Evolutionary conservation across 2,329 filamentous ascomycete genomes (phyloP).

Genomic region (Neopestalotiopsis rosae): DNA sequence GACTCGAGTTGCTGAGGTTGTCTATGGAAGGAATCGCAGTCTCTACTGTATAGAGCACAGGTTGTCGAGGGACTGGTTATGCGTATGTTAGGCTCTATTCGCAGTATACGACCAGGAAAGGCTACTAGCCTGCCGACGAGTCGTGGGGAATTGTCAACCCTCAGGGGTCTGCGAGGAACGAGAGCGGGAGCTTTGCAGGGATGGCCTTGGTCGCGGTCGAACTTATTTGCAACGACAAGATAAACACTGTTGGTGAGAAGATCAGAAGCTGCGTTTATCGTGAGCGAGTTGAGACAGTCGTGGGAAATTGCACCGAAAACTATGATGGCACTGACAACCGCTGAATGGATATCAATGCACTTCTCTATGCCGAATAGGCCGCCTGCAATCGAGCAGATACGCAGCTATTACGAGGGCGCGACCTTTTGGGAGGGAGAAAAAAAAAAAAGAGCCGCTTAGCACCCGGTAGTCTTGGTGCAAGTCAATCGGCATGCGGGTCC

Average conservation of each 20-base stretch:
- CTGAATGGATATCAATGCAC: not conserved
- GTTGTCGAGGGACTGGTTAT: not conserved
- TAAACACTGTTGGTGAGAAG: not conserved
- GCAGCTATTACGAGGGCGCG: not conserved
- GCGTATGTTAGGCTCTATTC: too few relatives aligned
- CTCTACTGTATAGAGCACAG: not conserved
- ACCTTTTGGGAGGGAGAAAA: not conserved
- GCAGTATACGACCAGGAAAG: too few relatives aligned
- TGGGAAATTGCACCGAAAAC: not conserved
- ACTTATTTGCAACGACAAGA: constrained; percentile 12
- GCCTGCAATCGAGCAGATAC: not conserved
- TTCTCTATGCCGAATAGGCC: not conserved
- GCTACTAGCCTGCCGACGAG: not conserved
- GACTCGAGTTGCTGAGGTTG: not conserved
- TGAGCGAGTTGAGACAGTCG: not conserved
- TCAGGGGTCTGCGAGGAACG: constrained; percentile 11
- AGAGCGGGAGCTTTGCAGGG: constrained; percentile 16
- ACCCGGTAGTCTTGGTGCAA: not conserved
- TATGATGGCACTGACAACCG: not conserved
- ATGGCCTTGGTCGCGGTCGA: constrained; percentile 2
- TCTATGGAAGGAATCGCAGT: not conserved
- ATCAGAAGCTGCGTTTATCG: not conserved
- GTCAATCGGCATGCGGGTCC: not conserved
- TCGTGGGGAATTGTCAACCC: constrained; percentile 6
- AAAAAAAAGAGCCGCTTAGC: not conserved